Conservation (phyloP, 106 monocot species). For the Dioscorea dumetorum region DNA sequence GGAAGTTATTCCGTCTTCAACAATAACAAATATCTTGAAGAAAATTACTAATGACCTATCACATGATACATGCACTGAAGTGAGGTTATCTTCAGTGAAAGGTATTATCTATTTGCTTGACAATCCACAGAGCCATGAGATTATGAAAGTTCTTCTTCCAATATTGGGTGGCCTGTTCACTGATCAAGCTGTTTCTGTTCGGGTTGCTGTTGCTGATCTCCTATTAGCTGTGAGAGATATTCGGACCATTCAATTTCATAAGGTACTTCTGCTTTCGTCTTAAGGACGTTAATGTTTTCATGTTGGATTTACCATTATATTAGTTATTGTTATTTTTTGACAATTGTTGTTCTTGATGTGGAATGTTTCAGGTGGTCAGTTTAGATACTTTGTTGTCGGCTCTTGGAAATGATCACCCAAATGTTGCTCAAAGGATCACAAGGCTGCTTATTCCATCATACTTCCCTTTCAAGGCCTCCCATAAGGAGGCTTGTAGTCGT, state of each 20-base stretch:
- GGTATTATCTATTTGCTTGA: slow-evolving; percentile 77
- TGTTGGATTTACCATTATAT: background rate
- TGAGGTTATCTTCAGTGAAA: slow-evolving; percentile 66
- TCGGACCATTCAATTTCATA: slow-evolving; percentile 64
- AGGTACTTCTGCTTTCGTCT: slow-evolving; percentile 27
- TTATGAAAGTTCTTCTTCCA: slow-evolving; percentile 86
- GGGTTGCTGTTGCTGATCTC: slow-evolving; percentile 61
- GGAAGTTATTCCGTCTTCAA: slow-evolving; percentile 92
- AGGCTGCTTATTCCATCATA: slow-evolving; percentile 83
- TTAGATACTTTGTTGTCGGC: slow-evolving; percentile 65
- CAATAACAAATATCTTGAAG: slow-evolving; percentile 59
- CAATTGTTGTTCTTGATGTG: background rate
- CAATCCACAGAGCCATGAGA: slow-evolving; percentile 87
- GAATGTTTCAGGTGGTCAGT: slow-evolving; percentile 51
- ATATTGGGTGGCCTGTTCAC: slow-evolving; percentile 50
- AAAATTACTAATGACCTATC: slow-evolving; percentile 70
- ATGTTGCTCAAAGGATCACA: slow-evolving; percentile 77
- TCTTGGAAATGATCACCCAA: slow-evolving; percentile 67
- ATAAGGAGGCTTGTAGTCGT: slow-evolving; percentile 68
- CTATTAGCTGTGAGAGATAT: slow-evolving; percentile 68
- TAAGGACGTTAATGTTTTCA: background rate
- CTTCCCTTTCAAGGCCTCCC: slow-evolving; percentile 62
- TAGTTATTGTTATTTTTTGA: background rate
- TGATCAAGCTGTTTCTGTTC: slow-evolving; percentile 73
- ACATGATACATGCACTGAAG: slow-evolving; percentile 64